These are phyloP conservation scores for Pulicaria dysenterica DNA, from an alignment of 129 eudicot genomes.

Conservation along the genomic window DNA sequence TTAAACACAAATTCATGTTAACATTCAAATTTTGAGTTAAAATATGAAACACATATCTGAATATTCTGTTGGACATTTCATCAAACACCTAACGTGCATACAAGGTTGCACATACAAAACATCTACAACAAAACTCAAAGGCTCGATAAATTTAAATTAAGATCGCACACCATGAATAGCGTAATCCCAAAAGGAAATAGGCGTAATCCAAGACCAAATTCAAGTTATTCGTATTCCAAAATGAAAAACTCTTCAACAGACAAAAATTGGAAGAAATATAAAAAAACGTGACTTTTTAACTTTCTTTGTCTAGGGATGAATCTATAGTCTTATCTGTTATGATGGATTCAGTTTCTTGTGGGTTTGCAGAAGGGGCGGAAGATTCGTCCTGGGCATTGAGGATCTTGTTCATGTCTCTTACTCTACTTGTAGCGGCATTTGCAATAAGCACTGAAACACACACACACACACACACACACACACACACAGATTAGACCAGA, in stretches of 20 bases:
- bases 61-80: slow-evolving; percentile 23
- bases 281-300: background rate
- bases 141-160: background rate
- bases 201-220: background rate
- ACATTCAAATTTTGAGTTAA: too few relatives aligned
- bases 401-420: slow-evolving; percentile 53
- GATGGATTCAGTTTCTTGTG: slow-evolving; percentile 5
- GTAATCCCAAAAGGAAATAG: background rate
- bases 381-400: slow-evolving; percentile 33
- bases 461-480: background rate
- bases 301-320: slow-evolving; percentile 25
- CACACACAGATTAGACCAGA: background rate
- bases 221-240: background rate
- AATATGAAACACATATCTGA: too few relatives aligned
- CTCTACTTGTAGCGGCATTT: slow-evolving; percentile 55
- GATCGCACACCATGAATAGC: background rate
- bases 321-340: slow-evolving; percentile 25
- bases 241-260: background rate
- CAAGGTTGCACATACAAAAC: background rate
- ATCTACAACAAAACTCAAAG: background rate
- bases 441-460: slow-evolving; percentile 52
- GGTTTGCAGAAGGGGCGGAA: background rate
- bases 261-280: background rate
- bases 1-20: too few relatives aligned
- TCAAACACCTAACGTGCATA: slow-evolving; percentile 27